phyloP scores from a whole-genome alignment of 352 stramenopile genomes.

The Halophytophthora batemanensis region DNA sequence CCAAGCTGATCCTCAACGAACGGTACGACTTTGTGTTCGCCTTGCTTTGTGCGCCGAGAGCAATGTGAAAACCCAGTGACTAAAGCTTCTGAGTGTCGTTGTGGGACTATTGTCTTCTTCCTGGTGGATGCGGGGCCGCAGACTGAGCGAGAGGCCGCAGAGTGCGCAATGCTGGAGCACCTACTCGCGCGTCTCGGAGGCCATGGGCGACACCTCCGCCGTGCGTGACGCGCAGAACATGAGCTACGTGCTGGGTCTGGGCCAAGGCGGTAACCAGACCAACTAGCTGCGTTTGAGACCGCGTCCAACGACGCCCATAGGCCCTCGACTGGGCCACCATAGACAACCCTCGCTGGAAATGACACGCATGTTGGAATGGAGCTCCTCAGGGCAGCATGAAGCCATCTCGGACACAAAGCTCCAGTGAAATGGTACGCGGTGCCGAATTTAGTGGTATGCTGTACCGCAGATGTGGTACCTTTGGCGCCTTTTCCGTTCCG shows the following conservation, averaged over 20 bases:
- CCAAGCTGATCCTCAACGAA: constrained; percentile 83
- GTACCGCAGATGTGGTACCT: constrained; percentile 17
- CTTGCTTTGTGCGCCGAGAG: not conserved
- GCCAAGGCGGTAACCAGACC: constrained; percentile 72
- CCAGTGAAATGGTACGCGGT: no score
- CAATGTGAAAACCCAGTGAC: not conserved
- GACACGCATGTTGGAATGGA: no score
- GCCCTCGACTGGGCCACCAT: not conserved
- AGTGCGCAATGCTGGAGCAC: constrained; percentile 80
- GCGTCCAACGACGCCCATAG: not conserved
- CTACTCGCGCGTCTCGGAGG: constrained; percentile 69
- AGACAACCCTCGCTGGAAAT: not conserved
- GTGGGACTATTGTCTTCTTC: not conserved
- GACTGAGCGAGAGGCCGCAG: constrained; percentile 66
- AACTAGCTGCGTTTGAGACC: constrained; percentile 31
- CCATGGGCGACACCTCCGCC: constrained; percentile 63
- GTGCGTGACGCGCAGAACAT: constrained; percentile 84
- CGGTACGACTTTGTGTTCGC: constrained; percentile 21
- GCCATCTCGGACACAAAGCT: no score
- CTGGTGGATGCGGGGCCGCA: constrained; percentile 9
- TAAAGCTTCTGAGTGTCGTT: not conserved
- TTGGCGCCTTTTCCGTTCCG: constrained; percentile 5
- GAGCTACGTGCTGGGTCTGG: constrained; percentile 85
- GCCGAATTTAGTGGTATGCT: not conserved
- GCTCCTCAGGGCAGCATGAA: no score